Percentiles rank a stretch among this genome's conserved stretches.
phyloP scores from a whole-genome alignment of 441 rosid genomes.

The Croton laevigatus region DNA sequence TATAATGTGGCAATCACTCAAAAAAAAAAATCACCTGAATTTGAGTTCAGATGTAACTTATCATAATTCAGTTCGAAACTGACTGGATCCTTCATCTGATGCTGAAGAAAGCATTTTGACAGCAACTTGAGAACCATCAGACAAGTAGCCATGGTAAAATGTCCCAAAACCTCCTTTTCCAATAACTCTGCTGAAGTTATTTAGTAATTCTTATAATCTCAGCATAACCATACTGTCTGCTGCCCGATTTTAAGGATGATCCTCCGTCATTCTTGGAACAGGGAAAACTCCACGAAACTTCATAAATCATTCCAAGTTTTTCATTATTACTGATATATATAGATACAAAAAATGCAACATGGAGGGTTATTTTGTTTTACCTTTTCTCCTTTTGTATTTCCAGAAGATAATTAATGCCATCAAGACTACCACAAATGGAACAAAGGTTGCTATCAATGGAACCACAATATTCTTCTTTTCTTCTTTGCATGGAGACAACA shows the following conservation, averaged over 20 bases:
- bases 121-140: slow-evolving; percentile 37
- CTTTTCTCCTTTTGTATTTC: slow-evolving; percentile 31
- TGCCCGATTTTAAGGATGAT: slow-evolving; percentile 24
- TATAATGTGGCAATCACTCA: too few relatives aligned
- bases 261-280: slow-evolving; percentile 13
- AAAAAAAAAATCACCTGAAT: neutral
- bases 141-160: slow-evolving; percentile 33
- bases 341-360: too few relatives aligned
- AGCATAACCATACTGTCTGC: slow-evolving; percentile 26
- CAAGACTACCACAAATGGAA: slow-evolving; percentile 25
- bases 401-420: slow-evolving; percentile 29
- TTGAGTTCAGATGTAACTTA: neutral
- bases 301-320: neutral
- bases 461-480: slow-evolving; percentile 27
- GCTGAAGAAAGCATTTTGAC: slow-evolving; percentile 39
- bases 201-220: slow-evolving; percentile 33
- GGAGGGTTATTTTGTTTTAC: neutral
- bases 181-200: slow-evolving; percentile 25
- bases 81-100: slow-evolving; percentile 31
- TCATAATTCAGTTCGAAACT: slow-evolving; percentile 35
- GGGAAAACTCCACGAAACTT: slow-evolving; percentile 11
- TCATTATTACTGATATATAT: neutral
- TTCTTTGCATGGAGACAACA: slow-evolving; percentile 36
- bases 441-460: slow-evolving; percentile 37
- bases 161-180: slow-evolving; percentile 39